These are phyloP conservation scores for Scedosporium dehoogii DNA, from an alignment of 2,329 filamentous ascomycete species.

Conservation along the genomic window DNA sequence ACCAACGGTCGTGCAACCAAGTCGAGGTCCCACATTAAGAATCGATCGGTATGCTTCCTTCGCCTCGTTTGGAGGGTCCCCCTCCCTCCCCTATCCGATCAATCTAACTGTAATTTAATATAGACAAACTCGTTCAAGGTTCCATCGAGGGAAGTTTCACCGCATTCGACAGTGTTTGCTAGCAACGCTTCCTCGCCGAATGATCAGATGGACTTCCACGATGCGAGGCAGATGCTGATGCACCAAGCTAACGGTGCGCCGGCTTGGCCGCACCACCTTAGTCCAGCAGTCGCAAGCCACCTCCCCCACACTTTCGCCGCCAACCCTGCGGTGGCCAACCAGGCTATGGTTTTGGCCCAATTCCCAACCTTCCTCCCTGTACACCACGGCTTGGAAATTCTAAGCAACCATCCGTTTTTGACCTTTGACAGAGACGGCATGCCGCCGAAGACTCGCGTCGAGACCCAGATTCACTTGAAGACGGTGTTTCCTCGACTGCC, in stretches of 20 bases:
- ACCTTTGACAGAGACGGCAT: slow-evolving; percentile 5
- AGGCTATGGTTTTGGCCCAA: slow-evolving; percentile 1
- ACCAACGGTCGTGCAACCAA: slow-evolving; percentile 15
- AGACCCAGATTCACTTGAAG: slow-evolving; percentile 89
- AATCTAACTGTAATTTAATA: slow-evolving; percentile 11
- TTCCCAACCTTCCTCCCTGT: slow-evolving; percentile 1
- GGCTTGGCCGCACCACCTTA: neutral
- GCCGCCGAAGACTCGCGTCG: slow-evolving; percentile 49
- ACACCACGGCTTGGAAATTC: neutral
- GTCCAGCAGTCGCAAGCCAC: neutral
- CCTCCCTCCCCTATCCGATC: slow-evolving; percentile 8
- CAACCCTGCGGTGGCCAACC: neutral
- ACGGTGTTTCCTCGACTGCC: slow-evolving; percentile 71
- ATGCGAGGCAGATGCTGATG: neutral
- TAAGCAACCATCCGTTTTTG: slow-evolving; percentile 1
- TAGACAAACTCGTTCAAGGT: slow-evolving; percentile 33
- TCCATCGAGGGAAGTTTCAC: slow-evolving; percentile 46
- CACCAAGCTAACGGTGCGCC: neutral
- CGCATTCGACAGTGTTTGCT: slow-evolving; percentile 38
- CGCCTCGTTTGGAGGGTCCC: neutral
- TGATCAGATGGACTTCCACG: neutral
- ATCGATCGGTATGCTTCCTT: slow-evolving; percentile 27
- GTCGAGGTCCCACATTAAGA: slow-evolving; percentile 25
- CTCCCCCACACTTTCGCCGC: neutral
- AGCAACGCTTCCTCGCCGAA: slow-evolving; percentile 44